These are phyloP conservation scores for Cyclanthera cordifolia DNA, from an alignment of 306 rosid genomes.

Conservation along the genomic window DNA sequence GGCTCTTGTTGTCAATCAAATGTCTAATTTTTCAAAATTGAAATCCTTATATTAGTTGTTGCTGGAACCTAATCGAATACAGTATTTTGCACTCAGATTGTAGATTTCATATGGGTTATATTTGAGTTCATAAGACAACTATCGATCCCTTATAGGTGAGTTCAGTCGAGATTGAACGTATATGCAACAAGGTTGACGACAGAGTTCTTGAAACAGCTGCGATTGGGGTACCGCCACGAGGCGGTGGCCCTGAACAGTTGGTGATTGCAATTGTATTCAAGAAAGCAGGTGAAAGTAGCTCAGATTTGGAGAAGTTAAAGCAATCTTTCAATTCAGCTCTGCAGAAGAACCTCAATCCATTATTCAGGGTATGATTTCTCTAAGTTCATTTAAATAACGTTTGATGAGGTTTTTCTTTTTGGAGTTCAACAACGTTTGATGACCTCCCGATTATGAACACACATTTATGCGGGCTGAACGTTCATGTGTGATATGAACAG, in stretches of 20 bases:
- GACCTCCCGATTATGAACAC: no score
- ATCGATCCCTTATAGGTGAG: slow-evolving; percentile 53
- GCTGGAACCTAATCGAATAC: no score
- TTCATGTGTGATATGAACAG: slow-evolving; percentile 21
- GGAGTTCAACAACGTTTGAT: no score
- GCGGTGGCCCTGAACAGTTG: slow-evolving; percentile 88
- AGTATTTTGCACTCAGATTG: background rate
- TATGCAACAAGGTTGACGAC: slow-evolving; percentile 60
- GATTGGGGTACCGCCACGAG: slow-evolving; percentile 69
- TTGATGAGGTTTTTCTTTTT: background rate
- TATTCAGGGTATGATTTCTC: slow-evolving; percentile 56
- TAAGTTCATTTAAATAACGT: background rate
- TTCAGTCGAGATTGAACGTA: slow-evolving; percentile 87
- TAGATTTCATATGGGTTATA: background rate
- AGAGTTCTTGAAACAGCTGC: slow-evolving; percentile 83
- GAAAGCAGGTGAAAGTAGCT: slow-evolving; percentile 20
- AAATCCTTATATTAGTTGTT: no score
- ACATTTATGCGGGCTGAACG: no score
- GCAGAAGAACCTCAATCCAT: slow-evolving; percentile 79
- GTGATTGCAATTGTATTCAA: slow-evolving; percentile 59
- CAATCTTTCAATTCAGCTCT: slow-evolving; percentile 65
- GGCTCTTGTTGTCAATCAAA: no score
- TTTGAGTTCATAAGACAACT: background rate
- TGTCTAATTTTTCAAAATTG: no score
- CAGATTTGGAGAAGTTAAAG: slow-evolving; percentile 40